Evolutionary conservation across 2,329 filamentous ascomycete genomes (phyloP).

Genomic region (Lachnum nothofagi): DNA sequence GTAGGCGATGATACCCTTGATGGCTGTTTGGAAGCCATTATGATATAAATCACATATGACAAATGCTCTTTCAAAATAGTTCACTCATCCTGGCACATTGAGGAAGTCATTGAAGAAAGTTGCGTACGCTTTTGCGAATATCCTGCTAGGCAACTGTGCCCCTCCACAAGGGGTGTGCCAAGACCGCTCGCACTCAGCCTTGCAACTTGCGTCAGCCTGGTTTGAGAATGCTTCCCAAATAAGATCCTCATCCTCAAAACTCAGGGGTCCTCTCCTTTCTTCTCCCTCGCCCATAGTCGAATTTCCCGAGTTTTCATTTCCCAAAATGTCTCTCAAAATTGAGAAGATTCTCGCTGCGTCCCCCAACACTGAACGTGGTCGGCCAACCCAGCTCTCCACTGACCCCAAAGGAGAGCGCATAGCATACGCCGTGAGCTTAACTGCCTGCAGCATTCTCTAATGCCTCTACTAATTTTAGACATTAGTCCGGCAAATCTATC

Average conservation of each 20-base stretch:
- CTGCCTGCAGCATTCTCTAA: too few relatives aligned
- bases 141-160: background rate
- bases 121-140: background rate
- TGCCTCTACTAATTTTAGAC: too few relatives aligned
- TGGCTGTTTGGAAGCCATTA: background rate
- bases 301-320: background rate
- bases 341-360: slow-evolving; percentile 76
- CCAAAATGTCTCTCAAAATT: slow-evolving; percentile 47
- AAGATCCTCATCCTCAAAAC: background rate
- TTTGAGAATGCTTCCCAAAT: background rate
- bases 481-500: slow-evolving; percentile 93
- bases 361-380: slow-evolving; percentile 76
- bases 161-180: background rate
- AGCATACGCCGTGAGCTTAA: slow-evolving; percentile 80
- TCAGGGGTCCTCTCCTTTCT: background rate
- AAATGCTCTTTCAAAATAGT: background rate
- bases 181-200: slow-evolving; percentile 7
- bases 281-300: background rate
- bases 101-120: too few relatives aligned
- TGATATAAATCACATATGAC: background rate
- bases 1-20: slow-evolving; percentile 28
- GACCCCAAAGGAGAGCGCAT: slow-evolving; percentile 88
- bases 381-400: slow-evolving; percentile 80
- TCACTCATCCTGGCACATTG: background rate
- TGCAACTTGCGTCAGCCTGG: slow-evolving; percentile 9